phyloP scores from a whole-genome alignment of 1,284 basidiomycete genomes.

The Acaromyces ingoldii region DNA sequence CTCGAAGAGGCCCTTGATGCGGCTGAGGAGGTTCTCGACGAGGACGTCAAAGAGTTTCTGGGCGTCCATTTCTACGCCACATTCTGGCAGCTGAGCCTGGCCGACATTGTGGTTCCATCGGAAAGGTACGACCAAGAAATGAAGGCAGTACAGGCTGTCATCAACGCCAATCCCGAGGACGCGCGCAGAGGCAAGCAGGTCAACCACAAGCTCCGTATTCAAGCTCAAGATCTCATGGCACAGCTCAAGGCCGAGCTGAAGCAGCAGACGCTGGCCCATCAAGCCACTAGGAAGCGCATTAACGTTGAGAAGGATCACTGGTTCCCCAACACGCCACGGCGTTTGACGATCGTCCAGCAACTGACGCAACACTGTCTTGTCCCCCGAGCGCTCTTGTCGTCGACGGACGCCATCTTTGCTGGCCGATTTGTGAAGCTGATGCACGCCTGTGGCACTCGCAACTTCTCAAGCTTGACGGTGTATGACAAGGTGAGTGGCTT shows the following conservation, averaged over 20 bases:
- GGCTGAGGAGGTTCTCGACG: constrained; percentile 28
- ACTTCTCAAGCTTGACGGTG: constrained; percentile 81
- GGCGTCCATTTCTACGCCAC: constrained; percentile 46
- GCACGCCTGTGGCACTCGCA: constrained; percentile 76
- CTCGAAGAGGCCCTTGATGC: constrained; percentile 30
- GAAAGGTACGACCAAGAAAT: constrained; percentile 49
- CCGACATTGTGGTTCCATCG: constrained; percentile 47
- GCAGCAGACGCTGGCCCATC: constrained; percentile 67
- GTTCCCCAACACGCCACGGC: constrained; percentile 58
- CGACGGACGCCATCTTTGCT: constrained; percentile 92
- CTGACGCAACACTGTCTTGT: constrained; percentile 87
- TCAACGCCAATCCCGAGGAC: constrained; percentile 11
- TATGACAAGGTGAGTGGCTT: constrained; percentile 70
- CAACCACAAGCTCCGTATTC: constrained; percentile 28
- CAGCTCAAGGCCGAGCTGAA: constrained; percentile 61
- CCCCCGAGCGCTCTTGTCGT: constrained; percentile 83
- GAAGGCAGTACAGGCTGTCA: constrained; percentile 26
- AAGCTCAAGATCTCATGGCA: constrained; percentile 36
- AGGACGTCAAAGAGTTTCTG: constrained; percentile 19
- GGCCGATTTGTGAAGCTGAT: constrained; percentile 82
- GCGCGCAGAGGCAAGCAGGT: constrained; percentile 14
- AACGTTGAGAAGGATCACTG: constrained; percentile 77
- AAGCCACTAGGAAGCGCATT: constrained; percentile 70
- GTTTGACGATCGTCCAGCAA: constrained; percentile 25
- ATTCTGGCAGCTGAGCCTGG: constrained; percentile 48